Evolutionary conservation across 495 filamentous ascomycete genomes (phyloP).

Genomic region (Aspergillus olivimuriae): DNA sequence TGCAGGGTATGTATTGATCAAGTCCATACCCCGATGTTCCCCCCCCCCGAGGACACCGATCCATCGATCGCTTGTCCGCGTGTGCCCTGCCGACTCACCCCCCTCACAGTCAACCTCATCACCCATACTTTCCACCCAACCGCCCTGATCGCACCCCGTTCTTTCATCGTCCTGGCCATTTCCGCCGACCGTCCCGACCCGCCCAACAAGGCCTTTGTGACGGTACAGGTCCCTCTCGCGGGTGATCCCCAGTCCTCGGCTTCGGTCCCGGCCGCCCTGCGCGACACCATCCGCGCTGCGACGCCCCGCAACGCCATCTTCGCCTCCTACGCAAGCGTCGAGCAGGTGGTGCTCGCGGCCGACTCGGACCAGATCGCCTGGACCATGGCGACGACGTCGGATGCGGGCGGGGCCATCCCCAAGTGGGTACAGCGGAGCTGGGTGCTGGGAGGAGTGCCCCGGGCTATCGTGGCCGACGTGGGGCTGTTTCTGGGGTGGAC

Average conservation of each 20-base stretch:
- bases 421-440: slow-evolving; percentile 54
- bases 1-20: slow-evolving; percentile 41
- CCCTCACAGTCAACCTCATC: slow-evolving; percentile 34
- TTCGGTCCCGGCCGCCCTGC: slow-evolving; percentile 24
- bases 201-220: slow-evolving; percentile 38
- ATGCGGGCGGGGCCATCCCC: slow-evolving; percentile 61
- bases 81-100: no score
- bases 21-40: no score
- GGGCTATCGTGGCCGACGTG: slow-evolving; percentile 65
- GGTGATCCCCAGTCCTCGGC: slow-evolving; percentile 18
- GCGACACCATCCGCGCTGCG: slow-evolving; percentile 19
- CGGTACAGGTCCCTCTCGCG: slow-evolving; percentile 48
- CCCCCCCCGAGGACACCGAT: no score
- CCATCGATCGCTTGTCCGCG: no score
- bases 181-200: slow-evolving; percentile 19
- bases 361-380: slow-evolving; percentile 45
- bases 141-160: slow-evolving; percentile 29
- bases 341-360: slow-evolving; percentile 38
- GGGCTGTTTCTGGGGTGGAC: slow-evolving; percentile 61
- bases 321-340: slow-evolving; percentile 55
- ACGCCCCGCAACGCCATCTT: slow-evolving; percentile 41
- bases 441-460: slow-evolving; percentile 53
- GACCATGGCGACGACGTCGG: slow-evolving; percentile 66
- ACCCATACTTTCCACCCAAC: slow-evolving; percentile 34
- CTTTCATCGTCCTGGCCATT: slow-evolving; percentile 31